Conservation (phyloP, 2,329 filamentous ascomycete species). For the Knufia petricola region DNA sequence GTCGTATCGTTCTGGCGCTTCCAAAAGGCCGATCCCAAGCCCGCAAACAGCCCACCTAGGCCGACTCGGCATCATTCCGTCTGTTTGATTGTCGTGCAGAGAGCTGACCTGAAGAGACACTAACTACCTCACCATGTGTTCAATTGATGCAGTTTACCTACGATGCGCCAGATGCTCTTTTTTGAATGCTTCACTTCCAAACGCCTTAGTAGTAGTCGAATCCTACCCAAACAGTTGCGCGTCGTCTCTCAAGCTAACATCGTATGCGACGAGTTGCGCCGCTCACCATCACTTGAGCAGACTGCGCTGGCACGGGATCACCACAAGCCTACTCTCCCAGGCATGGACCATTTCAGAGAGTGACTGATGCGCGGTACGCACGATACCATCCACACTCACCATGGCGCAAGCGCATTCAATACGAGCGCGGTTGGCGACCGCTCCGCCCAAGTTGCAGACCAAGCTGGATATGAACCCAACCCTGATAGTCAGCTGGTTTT, state of each 20-base stretch:
- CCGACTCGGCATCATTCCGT: neutral
- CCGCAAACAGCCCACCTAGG: too few relatives aligned
- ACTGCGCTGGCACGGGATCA: neutral
- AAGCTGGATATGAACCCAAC: slow-evolving; percentile 67
- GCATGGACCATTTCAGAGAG: neutral
- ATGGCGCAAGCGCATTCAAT: neutral
- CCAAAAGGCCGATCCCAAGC: too few relatives aligned
- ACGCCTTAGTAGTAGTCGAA: too few relatives aligned
- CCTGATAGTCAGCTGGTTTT: slow-evolving; percentile 93
- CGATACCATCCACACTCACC: neutral
- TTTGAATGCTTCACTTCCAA: too few relatives aligned
- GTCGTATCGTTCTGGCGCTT: too few relatives aligned
- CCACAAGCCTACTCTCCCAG: neutral
- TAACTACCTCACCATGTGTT: too few relatives aligned
- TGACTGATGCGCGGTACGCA: neutral
- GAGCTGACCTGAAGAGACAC: neutral
- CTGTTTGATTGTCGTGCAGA: neutral
- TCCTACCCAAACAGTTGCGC: neutral
- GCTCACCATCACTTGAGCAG: neutral
- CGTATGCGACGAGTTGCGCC: neutral
- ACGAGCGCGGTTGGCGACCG: slow-evolving; percentile 33
- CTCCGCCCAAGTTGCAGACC: slow-evolving; percentile 43
- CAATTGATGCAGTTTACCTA: too few relatives aligned
- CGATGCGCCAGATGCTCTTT: too few relatives aligned
- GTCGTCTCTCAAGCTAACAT: neutral